Conservation (phyloP, 2,329 filamentous ascomycete species). For the Aspergillus sp. region DNA sequence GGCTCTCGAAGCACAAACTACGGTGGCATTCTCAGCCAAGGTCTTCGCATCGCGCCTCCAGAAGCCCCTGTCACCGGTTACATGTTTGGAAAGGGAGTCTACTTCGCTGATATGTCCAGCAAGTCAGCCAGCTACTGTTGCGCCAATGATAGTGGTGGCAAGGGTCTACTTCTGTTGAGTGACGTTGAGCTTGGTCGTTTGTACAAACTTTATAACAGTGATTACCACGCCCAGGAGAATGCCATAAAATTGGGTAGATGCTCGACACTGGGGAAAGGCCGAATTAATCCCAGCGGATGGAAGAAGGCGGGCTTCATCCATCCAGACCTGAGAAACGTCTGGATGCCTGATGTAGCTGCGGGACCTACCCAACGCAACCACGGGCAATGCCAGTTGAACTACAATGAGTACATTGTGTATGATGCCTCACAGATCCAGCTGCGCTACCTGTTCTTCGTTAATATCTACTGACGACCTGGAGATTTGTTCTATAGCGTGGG, state of each 20-base stretch:
- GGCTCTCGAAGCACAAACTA: constrained; percentile 84
- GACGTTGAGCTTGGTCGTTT: constrained; percentile 83
- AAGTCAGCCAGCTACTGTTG: constrained; percentile 81
- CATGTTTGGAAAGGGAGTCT: constrained; percentile 90
- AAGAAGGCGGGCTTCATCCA: constrained; percentile 72
- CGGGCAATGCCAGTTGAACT: constrained; percentile 17
- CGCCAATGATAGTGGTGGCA: constrained; percentile 60
- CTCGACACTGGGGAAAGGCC: constrained; percentile 71
- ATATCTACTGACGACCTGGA: too few species aligned
- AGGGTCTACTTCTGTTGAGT: constrained; percentile 75
- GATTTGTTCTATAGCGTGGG: too few species aligned
- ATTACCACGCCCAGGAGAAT: constrained; percentile 63
- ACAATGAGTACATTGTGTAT: constrained; percentile 53
- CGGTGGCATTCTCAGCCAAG: constrained; percentile 82
- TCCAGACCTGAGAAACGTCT: constrained; percentile 63
- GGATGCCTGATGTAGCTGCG: constrained; percentile 52
- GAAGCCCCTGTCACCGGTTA: constrained; percentile 76
- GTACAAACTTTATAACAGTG: constrained; percentile 58
- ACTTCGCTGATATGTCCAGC: constrained; percentile 79
- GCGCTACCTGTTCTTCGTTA: constrained; percentile 45
- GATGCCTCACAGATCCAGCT: constrained; percentile 50
- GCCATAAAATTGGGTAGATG: constrained; percentile 61
- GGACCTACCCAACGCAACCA: background rate
- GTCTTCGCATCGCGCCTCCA: constrained; percentile 79
- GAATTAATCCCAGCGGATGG: constrained; percentile 67